Base-by-base conservation (phyloP, 2,329 filamentous ascomycete genomes). In the Spiromastix sp. region DNA sequence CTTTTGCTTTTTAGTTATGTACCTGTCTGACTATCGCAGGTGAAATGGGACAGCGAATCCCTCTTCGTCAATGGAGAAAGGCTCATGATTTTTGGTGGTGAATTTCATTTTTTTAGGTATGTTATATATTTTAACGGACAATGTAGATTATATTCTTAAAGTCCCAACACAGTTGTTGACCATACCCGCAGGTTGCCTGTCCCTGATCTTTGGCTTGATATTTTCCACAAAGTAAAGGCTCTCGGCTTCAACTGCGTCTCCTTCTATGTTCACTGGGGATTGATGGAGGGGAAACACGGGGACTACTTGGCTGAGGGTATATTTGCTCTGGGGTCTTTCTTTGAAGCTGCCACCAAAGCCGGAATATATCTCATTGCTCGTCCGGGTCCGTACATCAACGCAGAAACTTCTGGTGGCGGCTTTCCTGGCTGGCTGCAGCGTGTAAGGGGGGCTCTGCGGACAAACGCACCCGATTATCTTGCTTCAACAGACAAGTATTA, bases 161-260 rank as follows among this genome's bases (percentile, higher is more conserved):
- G n/a, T n/a, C n/a, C n/a, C n/a, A n/a, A n/a, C n/a, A n/a, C n/a
- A n/a, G n/a, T 7, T 24, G 30, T 22, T 49, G 12, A 50, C 25
- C 18, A 18, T 10, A 5, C 10, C 2, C 29, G 5, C 34, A 70
- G 72, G 45, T 58, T 80, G 1, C 75, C 77, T 1, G 75, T 80
- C 2, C 68, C 74, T 2, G 63, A 65, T 31, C 62, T 81, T 4
- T 79, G 78, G 64, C 64, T 82, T 6, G 84, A 89, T 45, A 52
- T 89, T 2, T 80, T 93, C 47, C 79, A 91, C 49, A 93, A 93
- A 59, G 75, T 89, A 55, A 86, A 81, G 56, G 79, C 82, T 0
- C 60, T 86, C 2, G 85, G 85, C 0, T 87, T 85, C 60, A 89
- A 82, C 47, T 72, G 74, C 29, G 79, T 87, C 1, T 85, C 81